These are phyloP conservation scores for Neofusicoccum cordaticola DNA, from an alignment of 2,329 filamentous ascomycete species.

Conservation along the genomic window DNA sequence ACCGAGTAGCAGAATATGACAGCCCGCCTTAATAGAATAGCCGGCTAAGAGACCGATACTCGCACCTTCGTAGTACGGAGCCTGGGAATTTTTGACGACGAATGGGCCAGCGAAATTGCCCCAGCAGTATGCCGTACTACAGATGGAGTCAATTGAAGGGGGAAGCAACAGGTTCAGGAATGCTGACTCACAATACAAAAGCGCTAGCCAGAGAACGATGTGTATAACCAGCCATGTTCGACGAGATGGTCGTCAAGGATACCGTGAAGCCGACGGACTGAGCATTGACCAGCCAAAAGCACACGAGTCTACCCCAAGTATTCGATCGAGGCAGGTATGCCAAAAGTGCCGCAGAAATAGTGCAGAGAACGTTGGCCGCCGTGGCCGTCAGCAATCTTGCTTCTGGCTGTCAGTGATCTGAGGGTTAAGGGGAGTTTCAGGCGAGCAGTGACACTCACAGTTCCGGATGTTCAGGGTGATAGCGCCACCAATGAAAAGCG, in stretches of 20 bases:
- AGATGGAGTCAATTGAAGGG: background rate
- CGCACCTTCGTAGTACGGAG: constrained; percentile 33
- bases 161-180: background rate
- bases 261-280: constrained; percentile 40
- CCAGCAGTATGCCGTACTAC: constrained; percentile 38
- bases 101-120: constrained; percentile 41
- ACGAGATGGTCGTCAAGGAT: constrained; percentile 34
- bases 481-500: constrained; percentile 35
- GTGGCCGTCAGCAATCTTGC: constrained; percentile 24
- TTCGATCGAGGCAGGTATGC: constrained; percentile 34
- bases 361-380: constrained; percentile 36
- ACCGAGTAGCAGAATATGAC: constrained; percentile 37
- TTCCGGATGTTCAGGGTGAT: constrained; percentile 37
- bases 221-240: constrained; percentile 40
- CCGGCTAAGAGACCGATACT: constrained; percentile 42
- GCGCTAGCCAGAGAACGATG: constrained; percentile 35
- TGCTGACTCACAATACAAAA: constrained; percentile 26
- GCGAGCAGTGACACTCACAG: constrained; percentile 7
- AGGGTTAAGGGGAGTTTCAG: too few species aligned
- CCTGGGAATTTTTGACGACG: constrained; percentile 35
- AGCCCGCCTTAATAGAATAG: constrained; percentile 38
- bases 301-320: constrained; percentile 36
- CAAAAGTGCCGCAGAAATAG: constrained; percentile 32
- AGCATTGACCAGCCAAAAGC: constrained; percentile 40
- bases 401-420: background rate